Base-by-base conservation (phyloP, 2,329 filamentous ascomycete species). In the Beauveria scarabaeidicola region DNA sequence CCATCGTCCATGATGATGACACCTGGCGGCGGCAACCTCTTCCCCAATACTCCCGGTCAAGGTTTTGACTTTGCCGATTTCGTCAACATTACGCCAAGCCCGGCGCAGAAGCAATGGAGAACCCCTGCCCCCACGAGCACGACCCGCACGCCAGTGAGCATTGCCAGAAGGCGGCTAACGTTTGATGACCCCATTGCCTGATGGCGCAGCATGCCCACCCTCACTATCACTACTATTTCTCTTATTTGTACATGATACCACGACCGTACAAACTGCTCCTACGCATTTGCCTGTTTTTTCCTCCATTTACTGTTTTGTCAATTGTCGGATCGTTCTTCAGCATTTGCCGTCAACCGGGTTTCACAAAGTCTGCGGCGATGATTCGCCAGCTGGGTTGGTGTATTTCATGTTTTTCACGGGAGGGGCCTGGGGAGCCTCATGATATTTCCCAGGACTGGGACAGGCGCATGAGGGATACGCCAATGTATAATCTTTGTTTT, bases 41-140 rank as follows among this genome's bases (percentile, higher is more conserved):
- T 86, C 67, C 84, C 88, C 55, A 86, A 84, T 63, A 97, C 93
- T 1, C 93, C 93, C 0, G 87, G 87, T 17, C 89, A 92, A 69
- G 76, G 73, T 52, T 95, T 97, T 73, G 95, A 97, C 76, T 96
- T 97, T 75, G 85, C 91, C 56, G 94, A 99, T 70, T 99, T 96
- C 74, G 88, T 97, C 70, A 97, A 97, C 74, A 93, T 97, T 71
- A 96, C 94, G 7, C 94, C 94, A 0, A 96, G 91, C 69, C 94
- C 94, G 21, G 94, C 91, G 27, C 94, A 97, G 75, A 90, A 86
- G 66, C 82, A 86, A 10, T 97, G 91, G 89, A 90, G 88, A 71
- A 96, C 91, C 0, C 91, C 91, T 11, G 73, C 84, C 11, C 80
- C 83, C 29, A 77, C 79, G 32, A 70, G 75, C 19, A 67, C 72